Evolutionary conservation across 495 filamentous ascomycete genomes (phyloP), one percentile per base, ranked within the genome.

Genomic region (Tuber umbilicatum): DNA sequence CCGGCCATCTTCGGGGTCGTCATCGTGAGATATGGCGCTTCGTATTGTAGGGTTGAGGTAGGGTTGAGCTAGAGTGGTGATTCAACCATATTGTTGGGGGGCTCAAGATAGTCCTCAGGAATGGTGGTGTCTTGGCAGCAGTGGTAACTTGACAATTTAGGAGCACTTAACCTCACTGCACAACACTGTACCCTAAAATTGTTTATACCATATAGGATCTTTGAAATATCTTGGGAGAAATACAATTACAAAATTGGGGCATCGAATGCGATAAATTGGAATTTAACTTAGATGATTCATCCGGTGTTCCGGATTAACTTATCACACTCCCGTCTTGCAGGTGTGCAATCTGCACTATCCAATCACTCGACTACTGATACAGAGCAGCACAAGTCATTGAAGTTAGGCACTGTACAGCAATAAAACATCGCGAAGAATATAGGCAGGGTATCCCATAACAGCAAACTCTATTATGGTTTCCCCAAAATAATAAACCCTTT

Each of bases 1-100:
- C 73, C 75, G 69, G 73, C 37, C 72, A 80, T 74, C 64, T 80
- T 82, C 7, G 80, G 80, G 74, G 80, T 82, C 64, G 75, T 76
- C 78, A 77, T 80, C 45, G n/a, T 35, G 27, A 6, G 14, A 35
- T 35, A 14, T 64, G 31, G 55, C 27, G 55, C 55, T 35, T 35
- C 5, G 55, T 35, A 64, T 17, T 31, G 6, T 64, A 64, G 55
- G 31, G 55, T 17, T 0, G 27, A 5, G 55, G 27, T 35, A 64
- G 27, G 55, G n/a, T 64, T 31, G 12, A 16, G 55, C 31, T 17
- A 31, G 55, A 35, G 27, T 64, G 27, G 27, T 16, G 55, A 27
- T 31, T 64, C 31, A 64, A 64, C 14, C 1, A 31, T 35, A 27
- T 64, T 64, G 27, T 64, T 64, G 27, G 14, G 55, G 35, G 55